These are phyloP conservation scores for Camelina laxa DNA, from an alignment of 345 rosid genomes.

Conservation along the genomic window DNA sequence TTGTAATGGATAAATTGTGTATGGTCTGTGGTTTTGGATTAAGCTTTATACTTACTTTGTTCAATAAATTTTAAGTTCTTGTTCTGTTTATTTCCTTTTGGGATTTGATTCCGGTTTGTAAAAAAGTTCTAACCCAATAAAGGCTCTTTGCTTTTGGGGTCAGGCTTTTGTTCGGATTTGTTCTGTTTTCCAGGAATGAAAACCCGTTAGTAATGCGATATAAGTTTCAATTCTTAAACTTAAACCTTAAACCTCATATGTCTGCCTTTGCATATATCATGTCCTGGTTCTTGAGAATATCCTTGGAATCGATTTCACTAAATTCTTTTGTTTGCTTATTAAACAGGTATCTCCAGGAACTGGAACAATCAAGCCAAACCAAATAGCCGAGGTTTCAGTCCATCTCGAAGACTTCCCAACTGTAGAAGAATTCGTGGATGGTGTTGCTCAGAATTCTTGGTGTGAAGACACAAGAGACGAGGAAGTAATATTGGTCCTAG, in stretches of 20 bases:
- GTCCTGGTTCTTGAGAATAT: background rate
- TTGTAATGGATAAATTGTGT: too few species aligned
- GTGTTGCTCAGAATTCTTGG: constrained; percentile 74
- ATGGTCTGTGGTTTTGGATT: too few species aligned
- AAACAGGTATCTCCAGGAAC: constrained; percentile 69
- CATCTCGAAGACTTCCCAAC: constrained; percentile 71
- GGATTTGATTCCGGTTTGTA: background rate
- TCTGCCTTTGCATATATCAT: background rate
- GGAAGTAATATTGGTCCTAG: constrained; percentile 63
- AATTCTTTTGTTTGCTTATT: background rate
- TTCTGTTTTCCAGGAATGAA: too few species aligned
- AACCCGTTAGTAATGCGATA: too few species aligned
- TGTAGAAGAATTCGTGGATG: constrained; percentile 69
- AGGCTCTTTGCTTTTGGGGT: too few species aligned
- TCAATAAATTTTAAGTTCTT: too few species aligned
- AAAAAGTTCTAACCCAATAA: too few species aligned
- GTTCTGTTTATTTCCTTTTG: too few species aligned
- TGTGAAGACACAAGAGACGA: constrained; percentile 73
- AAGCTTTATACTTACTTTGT: too few species aligned
- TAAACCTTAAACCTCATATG: too few species aligned
- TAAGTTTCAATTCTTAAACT: background rate
- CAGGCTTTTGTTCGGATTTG: too few species aligned
- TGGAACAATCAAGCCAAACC: constrained; percentile 65
- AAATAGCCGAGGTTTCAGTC: constrained; percentile 56
- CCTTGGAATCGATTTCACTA: background rate